Evolutionary conservation across 371 early-diverging fungal species (phyloP).

Genomic region (Mortierella sp.): DNA sequence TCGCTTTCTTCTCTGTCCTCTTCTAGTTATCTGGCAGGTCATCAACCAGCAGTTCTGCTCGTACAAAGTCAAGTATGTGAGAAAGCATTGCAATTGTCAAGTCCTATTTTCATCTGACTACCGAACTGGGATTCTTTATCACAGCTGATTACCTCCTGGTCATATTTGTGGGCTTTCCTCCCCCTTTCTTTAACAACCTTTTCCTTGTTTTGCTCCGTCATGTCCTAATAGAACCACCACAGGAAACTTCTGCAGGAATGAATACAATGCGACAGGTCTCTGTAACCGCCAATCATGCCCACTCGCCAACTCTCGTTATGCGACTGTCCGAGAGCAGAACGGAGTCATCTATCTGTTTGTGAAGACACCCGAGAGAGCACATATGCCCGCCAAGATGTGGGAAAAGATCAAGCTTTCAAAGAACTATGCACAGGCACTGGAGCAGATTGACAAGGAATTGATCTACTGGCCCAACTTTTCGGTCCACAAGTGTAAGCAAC

Average conservation of each 20-base stretch:
- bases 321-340: constrained; percentile 95
- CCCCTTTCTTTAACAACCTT: neutral
- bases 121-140: neutral
- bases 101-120: neutral
- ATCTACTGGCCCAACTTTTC: constrained; percentile 93
- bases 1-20: neutral
- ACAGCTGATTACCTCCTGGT: too few species aligned
- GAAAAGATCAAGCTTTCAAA: constrained; percentile 93
- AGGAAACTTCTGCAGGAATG: constrained; percentile 96
- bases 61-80: constrained; percentile 93
- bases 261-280: constrained; percentile 98
- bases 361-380: constrained; percentile 98
- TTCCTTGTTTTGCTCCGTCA: neutral
- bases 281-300: constrained; percentile 99
- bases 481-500: constrained; percentile 98
- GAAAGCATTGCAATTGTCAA: neutral
- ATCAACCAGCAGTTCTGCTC: constrained; percentile 95
- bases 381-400: constrained; percentile 97
- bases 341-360: constrained; percentile 93
- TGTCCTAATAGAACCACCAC: constrained; percentile 73
- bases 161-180: too few species aligned
- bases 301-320: constrained; percentile 98
- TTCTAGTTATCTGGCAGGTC: constrained; percentile 89
- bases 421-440: constrained; percentile 93
- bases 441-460: constrained; percentile 94